Base-by-base conservation (phyloP, 78 protist species). In the Chrysochromulina parva region DNA sequence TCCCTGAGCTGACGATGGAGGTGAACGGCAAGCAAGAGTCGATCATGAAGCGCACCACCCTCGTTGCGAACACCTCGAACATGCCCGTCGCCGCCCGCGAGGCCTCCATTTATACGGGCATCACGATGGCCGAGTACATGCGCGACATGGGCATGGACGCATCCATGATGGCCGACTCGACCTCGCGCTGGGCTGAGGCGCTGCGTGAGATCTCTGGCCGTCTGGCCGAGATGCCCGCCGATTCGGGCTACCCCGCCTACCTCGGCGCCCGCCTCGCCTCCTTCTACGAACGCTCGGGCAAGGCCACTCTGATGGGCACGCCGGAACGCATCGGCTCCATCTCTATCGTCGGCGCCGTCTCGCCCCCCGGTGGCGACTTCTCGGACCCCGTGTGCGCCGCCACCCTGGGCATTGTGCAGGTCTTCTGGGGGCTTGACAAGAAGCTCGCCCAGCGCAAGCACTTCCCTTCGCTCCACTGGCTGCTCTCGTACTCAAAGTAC, bases 311-410 rank as follows among this genome's bases (percentile, higher is more conserved):
- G 96, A 90, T 98, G 22, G 99, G 99, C 76, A 60, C 88, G 80
- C 99, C 99, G 47, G 14, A 67, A 82, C 97, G 99, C 57, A 82
- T 76, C 48, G 99, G 99, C 86, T 94, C 99, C 22, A 99, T 99
- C 82, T 94, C 99, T 7, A 97, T 99, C 62, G 99, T 99, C 71
- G 99, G 99, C 11, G 99, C 99, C 88, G 99, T 99, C 67, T 98
- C 99, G 11, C 99, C 99, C 7, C 99, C 99, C 47, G 99, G 99
- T 14, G 99, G 99, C 90, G 99, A 99, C 94, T 98, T 99, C 92
- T 92, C 99, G 1, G 99, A 99, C 88, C 99, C 99, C 52, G 99
- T 99, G 16, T 97, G 99, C 55, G 58, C 98, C 7, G 96, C 99
- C 88, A 99, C 99, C 11, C 96, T 99, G 38, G 96, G 95, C 89